A percentile compares a stretch with the other conserved stretches of the same genome.
These are phyloP conservation scores for Dactylella cylindrospora DNA, from an alignment of 2,329 filamentous ascomycete species.

Conservation along the genomic window DNA sequence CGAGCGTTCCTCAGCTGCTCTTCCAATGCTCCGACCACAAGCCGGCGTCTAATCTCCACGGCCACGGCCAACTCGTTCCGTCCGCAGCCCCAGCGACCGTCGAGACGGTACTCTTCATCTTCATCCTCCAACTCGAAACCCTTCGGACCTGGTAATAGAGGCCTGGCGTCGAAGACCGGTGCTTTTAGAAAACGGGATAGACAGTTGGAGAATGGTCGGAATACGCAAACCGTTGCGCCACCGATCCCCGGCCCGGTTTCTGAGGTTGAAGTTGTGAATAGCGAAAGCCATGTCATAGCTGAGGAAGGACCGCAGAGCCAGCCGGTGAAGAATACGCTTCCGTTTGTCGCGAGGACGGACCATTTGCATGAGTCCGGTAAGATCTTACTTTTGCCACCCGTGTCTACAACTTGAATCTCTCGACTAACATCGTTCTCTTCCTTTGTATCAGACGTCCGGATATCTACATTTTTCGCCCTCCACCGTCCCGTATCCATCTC, in stretches of 20 bases:
- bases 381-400: background rate
- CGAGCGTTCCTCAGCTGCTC: slow-evolving; percentile 32
- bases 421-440: background rate
- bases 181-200: slow-evolving; percentile 40
- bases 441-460: slow-evolving; percentile 68
- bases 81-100: slow-evolving; percentile 19
- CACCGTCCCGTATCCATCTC: slow-evolving; percentile 91
- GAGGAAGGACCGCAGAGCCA: slow-evolving; percentile 26
- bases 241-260: slow-evolving; percentile 24
- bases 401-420: no score
- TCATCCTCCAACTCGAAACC: slow-evolving; percentile 42
- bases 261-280: slow-evolving; percentile 17
- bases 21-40: slow-evolving; percentile 27
- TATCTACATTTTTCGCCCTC: slow-evolving; percentile 93
- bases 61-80: slow-evolving; percentile 26
- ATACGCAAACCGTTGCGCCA: slow-evolving; percentile 30
- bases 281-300: slow-evolving; percentile 1
- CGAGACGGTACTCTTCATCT: slow-evolving; percentile 34
- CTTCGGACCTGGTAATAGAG: slow-evolving; percentile 32
- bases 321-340: slow-evolving; percentile 19
- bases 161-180: slow-evolving; percentile 35
- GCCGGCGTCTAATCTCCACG: slow-evolving; percentile 39
- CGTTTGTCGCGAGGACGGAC: slow-evolving; percentile 37
- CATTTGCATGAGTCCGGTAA: slow-evolving; percentile 33
- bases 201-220: slow-evolving; percentile 37